Evolutionary conservation across 768 basidiomycete genomes (phyloP).

Genomic region (Kwoniella botswanensis): DNA sequence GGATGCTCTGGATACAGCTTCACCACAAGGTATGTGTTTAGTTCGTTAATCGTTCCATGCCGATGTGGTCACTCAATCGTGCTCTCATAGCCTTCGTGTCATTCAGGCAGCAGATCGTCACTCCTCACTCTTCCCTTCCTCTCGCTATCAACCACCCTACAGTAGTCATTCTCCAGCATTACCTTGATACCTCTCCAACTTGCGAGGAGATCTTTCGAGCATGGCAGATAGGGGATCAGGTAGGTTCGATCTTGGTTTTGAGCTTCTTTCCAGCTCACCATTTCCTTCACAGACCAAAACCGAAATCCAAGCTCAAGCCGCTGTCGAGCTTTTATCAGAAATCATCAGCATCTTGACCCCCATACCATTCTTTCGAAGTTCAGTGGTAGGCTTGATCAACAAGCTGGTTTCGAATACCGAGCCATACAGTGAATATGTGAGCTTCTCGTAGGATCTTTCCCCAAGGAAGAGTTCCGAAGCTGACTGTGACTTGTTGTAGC

Average conservation of each 20-base stretch:
- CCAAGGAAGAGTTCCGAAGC: neutral
- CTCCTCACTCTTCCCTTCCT: slow-evolving; percentile 46
- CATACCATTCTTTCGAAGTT: slow-evolving; percentile 54
- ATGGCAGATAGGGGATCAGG: slow-evolving; percentile 47
- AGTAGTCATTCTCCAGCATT: slow-evolving; percentile 54
- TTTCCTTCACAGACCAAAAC: slow-evolving; percentile 32
- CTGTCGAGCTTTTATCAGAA: slow-evolving; percentile 45
- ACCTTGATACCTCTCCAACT: slow-evolving; percentile 50
- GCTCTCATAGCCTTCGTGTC: slow-evolving; percentile 44
- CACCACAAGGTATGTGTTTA: slow-evolving; percentile 44
- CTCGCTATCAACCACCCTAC: slow-evolving; percentile 49
- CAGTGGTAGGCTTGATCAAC: slow-evolving; percentile 44
- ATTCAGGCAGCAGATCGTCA: slow-evolving; percentile 52
- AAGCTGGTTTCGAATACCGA: slow-evolving; percentile 44
- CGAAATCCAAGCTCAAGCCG: slow-evolving; percentile 36
- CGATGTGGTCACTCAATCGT: too few relatives aligned
- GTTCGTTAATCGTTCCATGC: neutral
- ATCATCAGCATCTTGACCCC: slow-evolving; percentile 50
- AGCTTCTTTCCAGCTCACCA: neutral
- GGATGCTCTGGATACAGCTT: slow-evolving; percentile 43
- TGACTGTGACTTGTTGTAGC: slow-evolving; percentile 24
- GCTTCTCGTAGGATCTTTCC: neutral
- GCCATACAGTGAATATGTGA: slow-evolving; percentile 44
- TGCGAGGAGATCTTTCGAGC: slow-evolving; percentile 52
- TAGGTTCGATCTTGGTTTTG: neutral